Evolutionary conservation across 1,139 yeast genomes (phyloP), one percentile per base, ranked within the genome.

Genomic region (Kodamaea sp.): DNA sequence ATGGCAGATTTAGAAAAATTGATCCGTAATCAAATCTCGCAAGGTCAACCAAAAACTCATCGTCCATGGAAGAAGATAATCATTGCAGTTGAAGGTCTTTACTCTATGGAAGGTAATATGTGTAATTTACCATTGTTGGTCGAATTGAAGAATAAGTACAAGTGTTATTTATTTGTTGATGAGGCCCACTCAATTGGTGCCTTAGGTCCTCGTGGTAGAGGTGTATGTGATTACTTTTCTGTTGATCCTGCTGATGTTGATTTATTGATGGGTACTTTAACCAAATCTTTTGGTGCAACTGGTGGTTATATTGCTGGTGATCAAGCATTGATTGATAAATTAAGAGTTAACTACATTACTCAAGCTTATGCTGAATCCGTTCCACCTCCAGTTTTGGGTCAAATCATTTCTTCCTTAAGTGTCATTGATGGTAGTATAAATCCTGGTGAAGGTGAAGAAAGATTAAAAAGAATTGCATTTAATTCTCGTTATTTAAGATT

Each of bases 101-200:
- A 87, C 60, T 87, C 97, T 12, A 92, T 92, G 99, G 99, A 92
- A 66, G 99, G 99, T 52, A 89, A 95, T 47, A 73, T 89, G 79
- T 81, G 89, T 60, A 84, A 92, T 58, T 72, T 92, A 52, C 97
- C 97, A 8, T 75, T 65, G 46, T 61, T 92, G 38, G 73, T 92
- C 31, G 84, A 78, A 52, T 69, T 92, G 49, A 84, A 86, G 54
- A 78, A 87, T 37, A 86, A 85, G 60, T 92, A 94, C 69, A 89
- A 89, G 58, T 85, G 92, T 57, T 87, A 87, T 58, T 67, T 92
- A 43, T 92, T 86, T 58, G 86, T 94, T 45, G 99, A 92, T 60
- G 99, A 92, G 63, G 98, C 98, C 12, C 99, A 92, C 62, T 90
- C 97, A 4, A 84, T 94, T 56, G 99, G 99, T 56, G 98, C 98